phyloP scores from a whole-genome alignment of 139 green algal species.

The Axilococcus clingmanii region DNA sequence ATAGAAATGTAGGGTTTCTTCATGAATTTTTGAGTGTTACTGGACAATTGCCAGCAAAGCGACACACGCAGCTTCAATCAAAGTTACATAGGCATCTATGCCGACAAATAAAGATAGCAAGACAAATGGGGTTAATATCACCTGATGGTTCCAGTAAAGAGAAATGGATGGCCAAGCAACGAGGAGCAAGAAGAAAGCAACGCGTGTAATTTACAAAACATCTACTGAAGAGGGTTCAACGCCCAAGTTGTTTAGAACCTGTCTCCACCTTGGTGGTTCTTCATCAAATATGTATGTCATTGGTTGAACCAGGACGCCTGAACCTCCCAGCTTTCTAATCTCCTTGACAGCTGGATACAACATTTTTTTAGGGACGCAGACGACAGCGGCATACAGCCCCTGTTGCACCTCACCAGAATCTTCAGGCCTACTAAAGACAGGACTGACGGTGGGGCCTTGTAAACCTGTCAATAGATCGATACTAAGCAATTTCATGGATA shows the following conservation, averaged over 20 bases:
- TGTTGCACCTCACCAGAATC: slow-evolving; percentile 22
- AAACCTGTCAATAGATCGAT: slow-evolving; percentile 47
- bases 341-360: slow-evolving; percentile 82
- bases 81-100: slow-evolving; percentile 24
- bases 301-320: slow-evolving; percentile 88
- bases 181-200: not conserved
- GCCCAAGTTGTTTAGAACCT: slow-evolving; percentile 61
- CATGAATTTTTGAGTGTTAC: slow-evolving; percentile 14
- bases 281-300: slow-evolving; percentile 99
- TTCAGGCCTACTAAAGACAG: slow-evolving; percentile 44
- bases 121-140: slow-evolving; percentile 2
- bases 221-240: slow-evolving; percentile 3
- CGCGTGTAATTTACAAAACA: not conserved
- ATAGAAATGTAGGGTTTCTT: slow-evolving; percentile 24
- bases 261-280: slow-evolving; percentile 76
- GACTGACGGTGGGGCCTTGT: slow-evolving; percentile 84
- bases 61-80: slow-evolving; percentile 10
- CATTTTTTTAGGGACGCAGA: slow-evolving; percentile 81
- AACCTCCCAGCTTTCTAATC: slow-evolving; percentile 80
- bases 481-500: slow-evolving; percentile 57
- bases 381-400: slow-evolving; percentile 48
- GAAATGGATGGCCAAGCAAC: not conserved
- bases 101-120: slow-evolving; percentile 14
- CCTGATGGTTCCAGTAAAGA: not conserved
- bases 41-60: slow-evolving; percentile 15